A percentile compares a stretch with the other conserved stretches of the same genome.
These are phyloP conservation scores for Cadophora malorum DNA, from an alignment of 2,329 filamentous ascomycete genomes.

Conservation along the genomic window DNA sequence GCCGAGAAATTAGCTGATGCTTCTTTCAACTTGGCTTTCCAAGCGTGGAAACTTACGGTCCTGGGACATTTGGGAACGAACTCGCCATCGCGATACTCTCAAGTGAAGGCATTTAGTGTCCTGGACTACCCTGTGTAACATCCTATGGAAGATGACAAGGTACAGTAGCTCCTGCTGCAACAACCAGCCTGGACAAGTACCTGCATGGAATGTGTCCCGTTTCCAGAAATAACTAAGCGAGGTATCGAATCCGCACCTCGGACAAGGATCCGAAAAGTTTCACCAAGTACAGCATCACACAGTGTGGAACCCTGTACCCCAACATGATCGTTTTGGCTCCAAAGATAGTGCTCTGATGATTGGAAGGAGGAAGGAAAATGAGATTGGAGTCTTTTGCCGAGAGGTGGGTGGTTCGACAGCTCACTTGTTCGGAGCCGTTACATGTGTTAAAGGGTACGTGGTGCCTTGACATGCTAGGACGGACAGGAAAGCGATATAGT, in stretches of 20 bases:
- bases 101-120: not conserved
- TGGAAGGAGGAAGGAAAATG: not conserved
- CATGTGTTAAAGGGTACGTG: not conserved
- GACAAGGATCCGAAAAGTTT: constrained; percentile 3
- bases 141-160: not conserved
- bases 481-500: not conserved
- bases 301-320: constrained; percentile 4
- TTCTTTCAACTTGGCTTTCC: constrained; percentile 1
- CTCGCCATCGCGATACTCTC: not conserved
- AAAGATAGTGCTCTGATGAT: not conserved
- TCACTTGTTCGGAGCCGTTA: constrained; percentile 1
- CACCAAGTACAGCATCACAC: not conserved
- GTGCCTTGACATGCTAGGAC: not conserved
- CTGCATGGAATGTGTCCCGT: constrained; percentile 8
- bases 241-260: constrained; percentile 1
- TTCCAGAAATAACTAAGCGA: constrained; percentile 21
- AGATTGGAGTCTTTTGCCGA: not conserved
- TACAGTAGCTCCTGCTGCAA: not conserved
- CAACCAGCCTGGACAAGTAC: not conserved
- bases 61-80: not conserved
- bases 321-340: not conserved
- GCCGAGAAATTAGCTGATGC: constrained; percentile 21
- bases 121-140: constrained; percentile 8
- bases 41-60: not conserved
- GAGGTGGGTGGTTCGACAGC: not conserved